These are phyloP conservation scores for Arachis stenosperma DNA, from an alignment of 306 rosid genomes.

Conservation along the genomic window DNA sequence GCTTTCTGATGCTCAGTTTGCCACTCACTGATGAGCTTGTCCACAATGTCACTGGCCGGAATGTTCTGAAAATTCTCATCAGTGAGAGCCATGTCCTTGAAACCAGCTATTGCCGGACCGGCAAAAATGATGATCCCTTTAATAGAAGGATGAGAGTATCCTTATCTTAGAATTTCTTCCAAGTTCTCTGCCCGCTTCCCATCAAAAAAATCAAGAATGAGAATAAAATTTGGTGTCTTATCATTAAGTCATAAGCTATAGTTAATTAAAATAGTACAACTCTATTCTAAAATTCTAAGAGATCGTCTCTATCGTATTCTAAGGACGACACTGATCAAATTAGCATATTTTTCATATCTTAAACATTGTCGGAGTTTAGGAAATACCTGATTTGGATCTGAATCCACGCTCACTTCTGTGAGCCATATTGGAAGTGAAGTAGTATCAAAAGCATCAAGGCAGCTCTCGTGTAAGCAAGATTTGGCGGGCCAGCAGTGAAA, in stretches of 20 bases:
- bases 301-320: neutral
- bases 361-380: neutral
- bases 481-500: constrained; percentile 55
- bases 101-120: constrained; percentile 69
- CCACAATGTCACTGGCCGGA: constrained; percentile 73
- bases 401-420: constrained; percentile 59
- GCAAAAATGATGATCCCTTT: constrained; percentile 80
- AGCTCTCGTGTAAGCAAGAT: constrained; percentile 71
- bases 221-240: neutral
- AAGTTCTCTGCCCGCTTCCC: constrained; percentile 59
- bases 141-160: constrained; percentile 68
- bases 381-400: constrained; percentile 57
- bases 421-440: constrained; percentile 70
- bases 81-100: constrained; percentile 51
- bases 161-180: constrained; percentile 73
- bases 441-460: constrained; percentile 57
- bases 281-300: neutral
- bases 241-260: neutral
- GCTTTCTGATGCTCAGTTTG: constrained; percentile 38
- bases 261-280: neutral
- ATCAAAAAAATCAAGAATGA: constrained; percentile 16
- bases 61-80: constrained; percentile 65
- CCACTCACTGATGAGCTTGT: constrained; percentile 75
- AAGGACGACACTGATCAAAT: neutral
- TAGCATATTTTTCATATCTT: neutral